phyloP scores from a whole-genome alignment of 139 green algal genomes.

The Eudorina sp. region DNA sequence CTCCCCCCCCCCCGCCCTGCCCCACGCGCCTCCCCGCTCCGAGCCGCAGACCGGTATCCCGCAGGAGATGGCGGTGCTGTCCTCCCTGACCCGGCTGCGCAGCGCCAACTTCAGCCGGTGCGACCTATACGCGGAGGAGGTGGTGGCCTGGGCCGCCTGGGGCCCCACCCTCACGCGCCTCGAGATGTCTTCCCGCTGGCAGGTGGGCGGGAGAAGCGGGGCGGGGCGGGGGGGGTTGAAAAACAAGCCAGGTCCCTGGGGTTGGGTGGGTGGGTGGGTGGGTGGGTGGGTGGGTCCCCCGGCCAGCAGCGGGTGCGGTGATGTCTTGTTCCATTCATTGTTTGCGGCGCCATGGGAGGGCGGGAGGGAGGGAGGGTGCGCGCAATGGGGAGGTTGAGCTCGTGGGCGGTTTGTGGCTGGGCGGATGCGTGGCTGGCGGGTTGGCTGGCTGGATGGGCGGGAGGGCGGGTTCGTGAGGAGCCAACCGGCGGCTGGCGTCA shows the following conservation, averaged over 20 bases:
- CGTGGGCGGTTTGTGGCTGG: no score
- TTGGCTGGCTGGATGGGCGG: no score
- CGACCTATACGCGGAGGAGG: slow-evolving; percentile 33
- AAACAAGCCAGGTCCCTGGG: not conserved
- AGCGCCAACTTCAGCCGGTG: not conserved
- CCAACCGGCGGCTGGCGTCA: no score
- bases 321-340: no score
- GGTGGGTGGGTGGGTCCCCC: not conserved
- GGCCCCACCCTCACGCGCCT: slow-evolving; percentile 15
- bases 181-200: not conserved
- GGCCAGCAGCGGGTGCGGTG: no score
- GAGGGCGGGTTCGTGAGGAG: no score
- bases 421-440: no score
- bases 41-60: slow-evolving; percentile 25
- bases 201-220: not conserved
- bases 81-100: not conserved
- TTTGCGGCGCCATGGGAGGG: no score
- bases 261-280: not conserved
- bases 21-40: no score
- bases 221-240: not conserved
- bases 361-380: not conserved
- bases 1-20: no score
- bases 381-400: no score
- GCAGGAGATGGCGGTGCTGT: slow-evolving; percentile 34
- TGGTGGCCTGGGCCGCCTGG: slow-evolving; percentile 36